Conservation (phyloP, 2,329 filamentous ascomycete genomes). For the Cladophialophora carrionii region DNA sequence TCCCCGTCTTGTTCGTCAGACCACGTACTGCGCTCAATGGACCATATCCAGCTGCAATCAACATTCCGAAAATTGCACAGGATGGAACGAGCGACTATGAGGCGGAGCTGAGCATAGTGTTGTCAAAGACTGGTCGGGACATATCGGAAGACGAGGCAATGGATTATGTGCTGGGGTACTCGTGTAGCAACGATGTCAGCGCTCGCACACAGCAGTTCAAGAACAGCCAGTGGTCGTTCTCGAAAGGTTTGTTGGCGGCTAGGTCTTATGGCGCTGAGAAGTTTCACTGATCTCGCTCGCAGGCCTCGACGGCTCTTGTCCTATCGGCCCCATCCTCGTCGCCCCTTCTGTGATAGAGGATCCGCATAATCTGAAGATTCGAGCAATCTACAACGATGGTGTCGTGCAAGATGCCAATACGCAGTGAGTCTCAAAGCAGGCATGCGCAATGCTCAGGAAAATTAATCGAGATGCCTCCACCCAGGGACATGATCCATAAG, state of each 20-base stretch:
- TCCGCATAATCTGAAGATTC: conserved; percentile 47
- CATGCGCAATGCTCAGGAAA: background rate
- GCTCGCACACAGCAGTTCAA: conserved; percentile 44
- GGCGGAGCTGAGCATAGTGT: conserved; percentile 45
- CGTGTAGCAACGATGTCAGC: conserved; percentile 46
- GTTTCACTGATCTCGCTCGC: conserved; percentile 57
- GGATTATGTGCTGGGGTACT: conserved; percentile 48
- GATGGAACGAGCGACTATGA: conserved; percentile 48
- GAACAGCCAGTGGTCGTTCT: conserved; percentile 44
- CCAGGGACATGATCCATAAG: conserved; percentile 44
- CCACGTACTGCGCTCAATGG: conserved; percentile 43
- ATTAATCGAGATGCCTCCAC: background rate
- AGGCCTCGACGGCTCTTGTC: conserved; percentile 49
- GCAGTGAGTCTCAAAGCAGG: background rate
- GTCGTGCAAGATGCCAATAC: conserved; percentile 24
- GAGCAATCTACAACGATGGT: conserved; percentile 23
- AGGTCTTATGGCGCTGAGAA: conserved; percentile 43
- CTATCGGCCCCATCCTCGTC: conserved; percentile 43
- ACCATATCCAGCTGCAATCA: conserved; percentile 38
- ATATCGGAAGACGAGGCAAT: conserved; percentile 44
- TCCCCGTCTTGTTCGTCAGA: conserved; percentile 46
- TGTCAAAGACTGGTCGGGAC: conserved; percentile 43
- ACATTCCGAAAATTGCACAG: conserved; percentile 43
- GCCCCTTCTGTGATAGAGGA: conserved; percentile 42
- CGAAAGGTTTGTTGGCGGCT: conserved; percentile 40